Conservation (phyloP, 164 flowering plant species). For the Malania oleifera region DNA sequence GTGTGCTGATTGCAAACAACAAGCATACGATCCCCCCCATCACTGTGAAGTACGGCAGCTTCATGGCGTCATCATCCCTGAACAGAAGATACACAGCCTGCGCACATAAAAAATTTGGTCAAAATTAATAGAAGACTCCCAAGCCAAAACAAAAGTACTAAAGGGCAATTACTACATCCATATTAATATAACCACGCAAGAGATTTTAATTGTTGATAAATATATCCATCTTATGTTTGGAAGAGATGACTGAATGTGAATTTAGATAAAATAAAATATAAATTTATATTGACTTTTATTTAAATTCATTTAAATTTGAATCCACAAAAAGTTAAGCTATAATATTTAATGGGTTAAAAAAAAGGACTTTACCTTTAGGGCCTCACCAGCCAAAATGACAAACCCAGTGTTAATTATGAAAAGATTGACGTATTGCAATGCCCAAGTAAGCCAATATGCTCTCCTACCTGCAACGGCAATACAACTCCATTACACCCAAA, state of each 20-base stretch:
- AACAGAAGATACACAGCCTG: conserved; percentile 77
- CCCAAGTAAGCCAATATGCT: conserved; percentile 80
- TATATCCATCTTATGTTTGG: no score
- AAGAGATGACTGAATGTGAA: no score
- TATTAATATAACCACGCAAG: no score
- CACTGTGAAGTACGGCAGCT: conserved; percentile 77
- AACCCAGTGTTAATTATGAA: conserved; percentile 88
- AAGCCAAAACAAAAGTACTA: conserved; percentile 11
- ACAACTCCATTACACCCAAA: neutral
- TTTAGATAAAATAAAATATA: no score
- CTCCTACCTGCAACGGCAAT: conserved; percentile 49
- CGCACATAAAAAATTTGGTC: no score
- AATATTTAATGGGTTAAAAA: no score
- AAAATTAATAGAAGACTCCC: no score
- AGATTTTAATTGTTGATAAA: no score
- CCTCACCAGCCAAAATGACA: conserved; percentile 75
- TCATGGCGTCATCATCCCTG: conserved; percentile 58
- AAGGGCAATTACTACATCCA: no score
- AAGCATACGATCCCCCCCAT: conserved; percentile 76
- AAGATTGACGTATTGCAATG: conserved; percentile 78
- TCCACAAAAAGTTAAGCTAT: no score
- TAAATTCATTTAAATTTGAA: no score
- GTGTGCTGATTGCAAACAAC: conserved; percentile 72
- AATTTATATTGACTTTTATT: no score
- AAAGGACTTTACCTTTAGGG: conserved; percentile 62